These are phyloP conservation scores for Xylona heveae DNA, from an alignment of 495 filamentous ascomycete genomes.

Conservation along the genomic window DNA sequence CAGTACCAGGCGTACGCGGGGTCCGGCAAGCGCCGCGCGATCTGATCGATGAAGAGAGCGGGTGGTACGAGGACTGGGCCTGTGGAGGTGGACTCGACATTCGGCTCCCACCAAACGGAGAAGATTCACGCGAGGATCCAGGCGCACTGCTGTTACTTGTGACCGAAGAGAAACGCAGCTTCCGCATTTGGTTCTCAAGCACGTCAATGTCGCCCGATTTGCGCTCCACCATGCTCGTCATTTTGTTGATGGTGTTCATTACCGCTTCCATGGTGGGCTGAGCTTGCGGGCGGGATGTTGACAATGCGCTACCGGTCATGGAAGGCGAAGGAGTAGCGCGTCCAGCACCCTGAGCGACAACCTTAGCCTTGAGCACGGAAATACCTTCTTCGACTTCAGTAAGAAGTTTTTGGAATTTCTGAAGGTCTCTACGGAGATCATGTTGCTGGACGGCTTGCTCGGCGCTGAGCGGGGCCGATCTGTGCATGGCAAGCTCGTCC, in stretches of 20 bases:
- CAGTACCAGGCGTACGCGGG: no score
- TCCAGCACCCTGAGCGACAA: conserved; percentile 30
- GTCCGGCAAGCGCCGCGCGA: no score
- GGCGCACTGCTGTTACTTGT: conserved; percentile 23
- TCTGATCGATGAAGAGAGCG: no score
- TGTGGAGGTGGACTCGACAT: no score
- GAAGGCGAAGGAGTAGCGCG: conserved; percentile 20
- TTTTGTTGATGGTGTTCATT: conserved; percentile 69
- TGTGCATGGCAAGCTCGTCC: conserved; percentile 31
- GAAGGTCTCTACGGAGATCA: conserved; percentile 52
- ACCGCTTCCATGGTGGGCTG: conserved; percentile 85
- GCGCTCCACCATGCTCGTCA: conserved; percentile 80
- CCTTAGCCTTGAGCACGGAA: conserved; percentile 58
- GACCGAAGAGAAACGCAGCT: conserved; percentile 33
- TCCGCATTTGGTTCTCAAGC: conserved; percentile 64
- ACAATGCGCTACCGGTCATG: conserved; percentile 13
- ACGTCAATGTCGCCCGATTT: conserved; percentile 75
- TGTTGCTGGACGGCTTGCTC: conserved; percentile 67
- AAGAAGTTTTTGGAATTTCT: conserved; percentile 46
- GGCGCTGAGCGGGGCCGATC: conserved; percentile 51
- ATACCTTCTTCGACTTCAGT: conserved; percentile 61
- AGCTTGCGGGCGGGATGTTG: conserved; percentile 9
- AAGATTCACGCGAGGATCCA: no score
- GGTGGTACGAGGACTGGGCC: no score
- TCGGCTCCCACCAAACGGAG: no score